Percentiles rank a stretch among this genome's conserved stretches.
These are phyloP conservation scores for Aspergillus transmontanensis DNA, from an alignment of 2,329 filamentous ascomycete species.

Conservation along the genomic window DNA sequence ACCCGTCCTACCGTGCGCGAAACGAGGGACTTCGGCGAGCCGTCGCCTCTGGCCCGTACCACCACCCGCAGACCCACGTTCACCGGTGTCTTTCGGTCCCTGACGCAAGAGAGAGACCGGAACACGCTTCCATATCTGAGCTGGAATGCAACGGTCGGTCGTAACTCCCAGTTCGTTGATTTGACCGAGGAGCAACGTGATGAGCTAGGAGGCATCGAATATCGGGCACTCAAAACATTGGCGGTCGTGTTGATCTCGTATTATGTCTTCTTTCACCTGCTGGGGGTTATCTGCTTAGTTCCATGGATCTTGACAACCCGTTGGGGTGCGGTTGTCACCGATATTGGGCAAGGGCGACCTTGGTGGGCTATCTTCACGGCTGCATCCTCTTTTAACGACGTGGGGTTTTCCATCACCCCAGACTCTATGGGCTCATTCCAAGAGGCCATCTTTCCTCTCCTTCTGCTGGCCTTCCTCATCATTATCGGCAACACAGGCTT, in stretches of 20 bases:
- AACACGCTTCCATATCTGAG: conserved; percentile 84
- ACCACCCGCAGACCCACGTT: conserved; percentile 35
- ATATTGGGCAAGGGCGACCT: conserved; percentile 62
- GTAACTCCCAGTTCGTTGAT: conserved; percentile 90
- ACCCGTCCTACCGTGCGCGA: conserved; percentile 37
- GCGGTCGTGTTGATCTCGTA: conserved; percentile 77
- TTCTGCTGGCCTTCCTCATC: conserved; percentile 82
- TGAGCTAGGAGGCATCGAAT: conserved; percentile 94
- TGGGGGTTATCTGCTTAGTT: conserved; percentile 72
- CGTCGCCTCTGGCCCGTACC: conserved; percentile 25
- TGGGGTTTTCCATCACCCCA: conserved; percentile 89
- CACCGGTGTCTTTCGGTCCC: conserved; percentile 35
- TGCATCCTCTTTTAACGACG: conserved; percentile 86
- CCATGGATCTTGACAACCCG: conserved; percentile 74
- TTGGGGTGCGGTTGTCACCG: conserved; percentile 68
- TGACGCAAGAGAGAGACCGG: conserved; percentile 39
- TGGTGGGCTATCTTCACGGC: conserved; percentile 96
- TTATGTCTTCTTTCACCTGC: conserved; percentile 78
- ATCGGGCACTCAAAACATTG: conserved; percentile 84
- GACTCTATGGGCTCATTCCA: conserved; percentile 94
- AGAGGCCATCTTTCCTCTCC: conserved; percentile 70
- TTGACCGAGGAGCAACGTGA: conserved; percentile 89
- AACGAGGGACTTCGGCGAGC: conserved; percentile 33
- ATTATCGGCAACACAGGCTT: conserved; percentile 95
- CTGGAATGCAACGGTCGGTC: conserved; percentile 87